Percentiles rank a stretch among this genome's conserved stretches.
Evolutionary conservation across 306 rosid genomes (phyloP).

Genomic region (Citrullus mucosospermus): DNA sequence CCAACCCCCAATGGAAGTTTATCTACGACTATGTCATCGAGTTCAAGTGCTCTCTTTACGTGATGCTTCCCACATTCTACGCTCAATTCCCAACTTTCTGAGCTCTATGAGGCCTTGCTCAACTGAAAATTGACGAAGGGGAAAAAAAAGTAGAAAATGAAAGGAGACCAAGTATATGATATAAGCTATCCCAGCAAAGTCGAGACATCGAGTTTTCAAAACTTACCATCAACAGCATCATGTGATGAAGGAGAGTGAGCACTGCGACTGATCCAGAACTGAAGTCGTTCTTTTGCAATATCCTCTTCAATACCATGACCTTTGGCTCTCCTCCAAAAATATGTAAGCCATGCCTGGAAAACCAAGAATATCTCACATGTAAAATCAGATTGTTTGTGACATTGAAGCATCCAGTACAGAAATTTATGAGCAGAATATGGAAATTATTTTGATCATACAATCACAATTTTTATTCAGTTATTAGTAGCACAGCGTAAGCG

Average conservation of each 20-base stretch:
- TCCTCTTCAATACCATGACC: conserved; percentile 70
- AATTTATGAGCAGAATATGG: background rate
- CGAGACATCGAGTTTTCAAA: background rate
- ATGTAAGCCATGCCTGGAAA: conserved; percentile 91
- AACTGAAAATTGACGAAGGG: conserved; percentile 29
- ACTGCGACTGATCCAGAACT: conserved; percentile 81
- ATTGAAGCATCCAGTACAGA: background rate
- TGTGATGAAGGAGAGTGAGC: conserved; percentile 81
- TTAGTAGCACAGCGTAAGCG: background rate
- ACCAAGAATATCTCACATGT: background rate
- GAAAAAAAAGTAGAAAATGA: background rate
- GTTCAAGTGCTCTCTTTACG: conserved; percentile 38
- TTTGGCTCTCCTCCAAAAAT: conserved; percentile 96
- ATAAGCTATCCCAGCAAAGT: background rate
- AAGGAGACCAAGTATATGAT: background rate
- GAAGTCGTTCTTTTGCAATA: conserved; percentile 78
- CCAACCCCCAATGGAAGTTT: background rate
- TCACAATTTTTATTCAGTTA: background rate
- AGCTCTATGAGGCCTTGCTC: conserved; percentile 86
- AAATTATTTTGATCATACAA: background rate
- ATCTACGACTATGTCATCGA: background rate
- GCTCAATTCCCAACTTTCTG: conserved; percentile 78
- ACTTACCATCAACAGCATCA: conserved; percentile 79
- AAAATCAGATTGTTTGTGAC: background rate
- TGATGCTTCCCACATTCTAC: conserved; percentile 87